Evolutionary conservation across 169 alveolate genomes (phyloP).

Genomic region (Cryptosporidium parvum): DNA sequence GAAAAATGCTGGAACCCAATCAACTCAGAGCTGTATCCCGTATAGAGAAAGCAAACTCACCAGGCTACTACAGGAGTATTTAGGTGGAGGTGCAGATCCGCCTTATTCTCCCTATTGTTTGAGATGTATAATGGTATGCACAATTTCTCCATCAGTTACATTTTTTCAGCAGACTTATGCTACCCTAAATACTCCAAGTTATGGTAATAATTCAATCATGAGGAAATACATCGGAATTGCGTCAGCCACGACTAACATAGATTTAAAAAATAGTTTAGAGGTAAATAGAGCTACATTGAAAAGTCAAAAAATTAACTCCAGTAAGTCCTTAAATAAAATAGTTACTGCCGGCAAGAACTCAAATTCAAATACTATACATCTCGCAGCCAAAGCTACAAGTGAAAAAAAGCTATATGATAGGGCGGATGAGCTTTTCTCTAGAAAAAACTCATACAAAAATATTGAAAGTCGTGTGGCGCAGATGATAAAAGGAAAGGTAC

Average conservation of each 20-base stretch:
- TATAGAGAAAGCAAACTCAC: slow-evolving; percentile 77
- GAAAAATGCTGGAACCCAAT: slow-evolving; percentile 56
- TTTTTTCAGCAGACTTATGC: slow-evolving; percentile 76
- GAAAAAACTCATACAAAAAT: slow-evolving; percentile 6
- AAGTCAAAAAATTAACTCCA: neutral
- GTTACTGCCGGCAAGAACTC: neutral
- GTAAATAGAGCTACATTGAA: neutral
- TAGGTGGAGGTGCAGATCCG: slow-evolving; percentile 76
- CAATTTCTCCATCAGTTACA: slow-evolving; percentile 74
- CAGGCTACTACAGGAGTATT: slow-evolving; percentile 66
- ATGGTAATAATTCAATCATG: slow-evolving; percentile 32
- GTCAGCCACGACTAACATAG: neutral
- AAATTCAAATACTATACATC: neutral
- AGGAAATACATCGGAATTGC: slow-evolving; percentile 53
- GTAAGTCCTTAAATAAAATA: neutral
- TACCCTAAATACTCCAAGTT: slow-evolving; percentile 70
- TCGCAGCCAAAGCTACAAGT: neutral
- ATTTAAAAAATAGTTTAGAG: neutral
- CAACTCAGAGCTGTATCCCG: slow-evolving; percentile 72
- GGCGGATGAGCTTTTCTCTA: neutral
- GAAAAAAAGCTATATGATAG: neutral
- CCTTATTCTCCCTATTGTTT: slow-evolving; percentile 74
- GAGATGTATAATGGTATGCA: slow-evolving; percentile 73
- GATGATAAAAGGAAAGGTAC: slow-evolving; percentile 44
- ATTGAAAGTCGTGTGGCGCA: slow-evolving; percentile 72